Percentiles rank a stretch among this genome's conserved stretches.
Conservation (phyloP, 2,329 filamentous ascomycete genomes). For the Apiospora rasikravindrae region DNA sequence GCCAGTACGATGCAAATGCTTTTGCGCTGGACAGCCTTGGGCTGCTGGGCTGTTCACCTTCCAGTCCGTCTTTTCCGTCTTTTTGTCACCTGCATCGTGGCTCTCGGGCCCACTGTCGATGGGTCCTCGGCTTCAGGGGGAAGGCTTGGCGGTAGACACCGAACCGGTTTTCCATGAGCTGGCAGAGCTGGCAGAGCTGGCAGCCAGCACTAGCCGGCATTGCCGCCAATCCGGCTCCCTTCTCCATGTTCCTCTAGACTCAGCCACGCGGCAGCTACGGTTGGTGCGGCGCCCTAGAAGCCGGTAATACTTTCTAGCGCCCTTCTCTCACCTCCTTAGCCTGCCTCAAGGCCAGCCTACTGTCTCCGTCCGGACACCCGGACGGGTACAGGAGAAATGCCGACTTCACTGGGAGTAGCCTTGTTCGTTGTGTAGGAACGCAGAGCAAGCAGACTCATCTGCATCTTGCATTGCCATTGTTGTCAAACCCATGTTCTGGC, state of each 20-base stretch:
- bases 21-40: not conserved
- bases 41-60: not conserved
- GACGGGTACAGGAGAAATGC: too few relatives aligned
- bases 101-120: not conserved
- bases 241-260: not conserved
- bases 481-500: not conserved
- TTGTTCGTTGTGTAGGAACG: not conserved
- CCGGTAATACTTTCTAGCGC: not conserved
- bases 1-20: not conserved
- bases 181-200: not conserved
- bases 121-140: not conserved
- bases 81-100: not conserved
- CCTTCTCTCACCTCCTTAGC: not conserved
- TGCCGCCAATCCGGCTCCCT: not conserved
- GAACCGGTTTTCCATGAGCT: not conserved
- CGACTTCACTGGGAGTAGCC: not conserved
- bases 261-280: conserved; percentile 3
- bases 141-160: not conserved
- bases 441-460: not conserved
- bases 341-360: not conserved
- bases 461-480: not conserved
- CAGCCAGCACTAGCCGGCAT: not conserved
- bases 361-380: not conserved
- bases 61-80: not conserved
- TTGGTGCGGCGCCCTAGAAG: not conserved